Base-by-base conservation (phyloP, 106 monocot species). In the Apostasia shenzhenica region DNA sequence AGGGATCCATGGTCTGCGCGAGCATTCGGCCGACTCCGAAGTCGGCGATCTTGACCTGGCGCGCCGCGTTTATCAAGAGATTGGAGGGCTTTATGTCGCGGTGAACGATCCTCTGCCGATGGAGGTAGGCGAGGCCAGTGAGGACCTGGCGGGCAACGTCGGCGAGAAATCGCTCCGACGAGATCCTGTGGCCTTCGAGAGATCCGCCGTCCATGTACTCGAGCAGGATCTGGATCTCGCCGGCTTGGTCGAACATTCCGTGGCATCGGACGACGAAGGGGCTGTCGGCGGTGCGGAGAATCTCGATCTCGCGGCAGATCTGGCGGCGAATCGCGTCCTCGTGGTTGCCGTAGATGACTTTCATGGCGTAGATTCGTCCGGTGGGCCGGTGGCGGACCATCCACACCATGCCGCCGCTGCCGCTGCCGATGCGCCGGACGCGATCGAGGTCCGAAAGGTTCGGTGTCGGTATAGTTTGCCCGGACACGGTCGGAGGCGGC, bases 71-170 rank as follows among this genome's bases (percentile, higher is more conserved):
- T 73, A 95, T 80, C 48, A 95, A 81, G 59, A 95, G 91, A 63
- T 95, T 95, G 41, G 91, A 84, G 10, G 84, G 84, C 78, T 94
- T 94, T 81, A 94, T 94, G 90, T 94, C 94, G 47, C 90, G 87
- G 84, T 94, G 94, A 47, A 94, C 90, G 72, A 94, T 90, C 76
- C 71, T 82, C 43, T 61, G 81, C 45, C 84, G 70, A 79, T 94
- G 94, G 70, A 94, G 90, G 78, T 94, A 94, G 40, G 78, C 84
- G 48, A 94, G 76, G 4, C 94, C 94, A 14, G 53, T 48, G 43
- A 94, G 81, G 38, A 94, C 82, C 83, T 94, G 87, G 10, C 75
- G 54, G 42, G 87, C 84, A 9, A 87, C 78, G 72, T 67, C 80
- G 13, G 86, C 84, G 53, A 77, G 85, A 67, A 49, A 48, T n/a